phyloP scores from a whole-genome alignment of 257 asterid species.

The Solanum boliviense region DNA sequence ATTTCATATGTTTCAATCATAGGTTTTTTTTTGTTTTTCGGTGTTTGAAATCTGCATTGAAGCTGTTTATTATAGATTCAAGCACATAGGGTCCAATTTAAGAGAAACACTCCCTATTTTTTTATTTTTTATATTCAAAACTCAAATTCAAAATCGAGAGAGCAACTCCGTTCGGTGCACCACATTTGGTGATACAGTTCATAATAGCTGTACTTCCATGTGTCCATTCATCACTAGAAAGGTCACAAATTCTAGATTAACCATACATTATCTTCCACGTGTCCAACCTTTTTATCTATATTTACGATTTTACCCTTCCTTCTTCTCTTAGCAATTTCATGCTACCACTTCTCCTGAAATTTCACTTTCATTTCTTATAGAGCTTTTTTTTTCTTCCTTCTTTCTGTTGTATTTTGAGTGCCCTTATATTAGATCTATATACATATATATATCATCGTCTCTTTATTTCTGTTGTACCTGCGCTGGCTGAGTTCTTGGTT shows the following conservation, averaged over 20 bases:
- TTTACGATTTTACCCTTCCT: not conserved
- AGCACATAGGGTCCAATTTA: too few species aligned
- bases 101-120: too few species aligned
- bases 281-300: not conserved
- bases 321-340: not conserved
- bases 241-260: not conserved
- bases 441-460: not conserved
- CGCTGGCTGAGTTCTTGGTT: not conserved
- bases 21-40: rapidly evolving
- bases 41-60: too few species aligned
- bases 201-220: not conserved
- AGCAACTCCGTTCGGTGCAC: rapidly evolving
- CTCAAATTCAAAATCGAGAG: rapidly evolving
- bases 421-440: not conserved
- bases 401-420: not conserved
- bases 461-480: not conserved
- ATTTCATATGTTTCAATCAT: not conserved
- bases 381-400: not conserved
- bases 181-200: not conserved
- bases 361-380: not conserved
- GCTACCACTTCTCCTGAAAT: not conserved
- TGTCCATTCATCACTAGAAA: not conserved
- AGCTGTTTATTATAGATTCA: too few species aligned
- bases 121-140: rapidly evolving
- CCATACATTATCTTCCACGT: not conserved